These are phyloP conservation scores for Artemisia tridentata DNA, from an alignment of 129 eudicot genomes.

Conservation along the genomic window DNA sequence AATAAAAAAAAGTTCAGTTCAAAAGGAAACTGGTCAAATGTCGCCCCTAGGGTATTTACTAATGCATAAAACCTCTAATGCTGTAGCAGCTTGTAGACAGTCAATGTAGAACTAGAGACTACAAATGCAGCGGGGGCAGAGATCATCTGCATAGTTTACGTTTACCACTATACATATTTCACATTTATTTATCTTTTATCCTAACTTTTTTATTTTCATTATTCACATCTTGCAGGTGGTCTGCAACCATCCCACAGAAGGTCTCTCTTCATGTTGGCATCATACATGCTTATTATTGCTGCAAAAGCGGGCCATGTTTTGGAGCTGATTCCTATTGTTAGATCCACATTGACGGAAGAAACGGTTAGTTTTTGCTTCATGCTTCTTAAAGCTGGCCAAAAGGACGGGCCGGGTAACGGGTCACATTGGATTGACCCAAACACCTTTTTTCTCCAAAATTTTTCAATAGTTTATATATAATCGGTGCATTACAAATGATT, in stretches of 20 bases:
- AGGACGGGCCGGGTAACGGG: not conserved
- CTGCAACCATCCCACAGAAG: slow-evolving; percentile 67
- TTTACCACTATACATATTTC: not conserved
- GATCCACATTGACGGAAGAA: slow-evolving; percentile 56
- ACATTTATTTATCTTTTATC: not conserved
- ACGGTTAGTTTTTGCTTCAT: slow-evolving; percentile 40
- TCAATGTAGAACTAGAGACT: too few species aligned
- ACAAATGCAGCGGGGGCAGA: too few species aligned
- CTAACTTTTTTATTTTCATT: not conserved
- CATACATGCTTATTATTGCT: slow-evolving; percentile 59
- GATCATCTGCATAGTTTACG: too few species aligned
- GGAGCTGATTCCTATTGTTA: slow-evolving; percentile 56
- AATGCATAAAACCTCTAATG: too few species aligned
- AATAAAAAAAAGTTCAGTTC: too few species aligned
- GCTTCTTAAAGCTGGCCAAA: slow-evolving; percentile 7
- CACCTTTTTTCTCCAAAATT: not conserved
- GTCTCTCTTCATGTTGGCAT: slow-evolving; percentile 69
- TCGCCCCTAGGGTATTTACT: too few species aligned
- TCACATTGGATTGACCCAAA: not conserved
- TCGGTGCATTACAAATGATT: too few species aligned
- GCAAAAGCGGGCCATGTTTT: slow-evolving; percentile 64
- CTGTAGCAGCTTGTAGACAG: too few species aligned
- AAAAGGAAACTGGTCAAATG: too few species aligned
- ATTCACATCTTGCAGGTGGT: slow-evolving; percentile 40
- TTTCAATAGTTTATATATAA: not conserved